Evolutionary conservation across 352 stramenopile genomes (phyloP).

Genomic region (Globisporangium uncinulatum): DNA sequence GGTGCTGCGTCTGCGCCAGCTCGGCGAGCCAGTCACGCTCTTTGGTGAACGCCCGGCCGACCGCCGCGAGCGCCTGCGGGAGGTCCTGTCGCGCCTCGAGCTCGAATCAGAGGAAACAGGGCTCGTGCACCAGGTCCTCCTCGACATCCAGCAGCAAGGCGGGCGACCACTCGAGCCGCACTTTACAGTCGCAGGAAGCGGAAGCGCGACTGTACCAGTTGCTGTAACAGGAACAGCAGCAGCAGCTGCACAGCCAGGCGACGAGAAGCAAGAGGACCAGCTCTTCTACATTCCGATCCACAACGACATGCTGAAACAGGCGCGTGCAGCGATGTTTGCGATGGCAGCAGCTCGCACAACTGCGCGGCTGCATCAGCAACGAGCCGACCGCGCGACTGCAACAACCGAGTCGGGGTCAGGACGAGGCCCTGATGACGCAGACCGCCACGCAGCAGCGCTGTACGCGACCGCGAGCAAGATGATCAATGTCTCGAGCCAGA

Average conservation of each 20-base stretch:
- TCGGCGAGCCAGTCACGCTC: conserved; percentile 91
- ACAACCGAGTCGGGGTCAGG: conserved; percentile 18
- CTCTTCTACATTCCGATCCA: conserved; percentile 84
- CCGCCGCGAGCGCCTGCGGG: conserved; percentile 90
- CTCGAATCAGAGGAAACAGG: conserved; percentile 65
- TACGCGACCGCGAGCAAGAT: conserved; percentile 78
- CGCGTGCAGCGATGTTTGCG: conserved; percentile 69
- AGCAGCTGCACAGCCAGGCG: background rate
- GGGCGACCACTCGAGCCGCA: conserved; percentile 14
- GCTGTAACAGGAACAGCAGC: conserved; percentile 3
- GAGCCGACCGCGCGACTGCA: conserved; percentile 27
- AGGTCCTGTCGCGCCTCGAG: conserved; percentile 82
- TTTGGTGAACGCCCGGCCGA: conserved; percentile 95
- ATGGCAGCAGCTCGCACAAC: conserved; percentile 67
- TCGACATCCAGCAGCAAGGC: conserved; percentile 41
- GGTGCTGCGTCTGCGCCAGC: conserved; percentile 78
- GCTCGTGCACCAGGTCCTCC: conserved; percentile 52
- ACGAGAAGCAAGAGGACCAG: conserved; percentile 49
- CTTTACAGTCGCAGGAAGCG: conserved; percentile 1
- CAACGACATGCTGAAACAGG: conserved; percentile 78
- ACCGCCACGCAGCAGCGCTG: conserved; percentile 64
- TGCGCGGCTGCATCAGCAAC: conserved; percentile 53
- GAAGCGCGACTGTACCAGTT: background rate
- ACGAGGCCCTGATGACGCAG: conserved; percentile 8
- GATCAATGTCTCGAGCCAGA: conserved; percentile 91